Percentiles rank a stretch among this genome's conserved stretches.
Evolutionary conservation across 306 rosid species (phyloP).

Genomic region (Vigna angularis): DNA sequence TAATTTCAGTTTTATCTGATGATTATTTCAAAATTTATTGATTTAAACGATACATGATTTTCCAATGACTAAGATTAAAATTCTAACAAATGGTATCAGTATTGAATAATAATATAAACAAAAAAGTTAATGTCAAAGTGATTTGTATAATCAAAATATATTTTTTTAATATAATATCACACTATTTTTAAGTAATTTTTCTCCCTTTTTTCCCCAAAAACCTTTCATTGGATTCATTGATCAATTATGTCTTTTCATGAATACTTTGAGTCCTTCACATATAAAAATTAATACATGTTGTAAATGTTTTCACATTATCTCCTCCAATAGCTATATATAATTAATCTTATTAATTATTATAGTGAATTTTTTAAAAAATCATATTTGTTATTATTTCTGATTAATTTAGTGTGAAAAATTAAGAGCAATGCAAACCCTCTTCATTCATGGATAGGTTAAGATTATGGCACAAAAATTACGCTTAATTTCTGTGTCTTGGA

Average conservation of each 20-base stretch:
- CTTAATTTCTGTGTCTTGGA: no score
- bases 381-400: no score
- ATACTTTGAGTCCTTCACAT: background rate
- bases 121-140: conserved; percentile 22
- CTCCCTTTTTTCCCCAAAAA: background rate
- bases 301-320: no score
- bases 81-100: background rate
- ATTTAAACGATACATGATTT: no score
- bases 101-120: conserved; percentile 16
- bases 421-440: no score
- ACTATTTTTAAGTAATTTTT: background rate
- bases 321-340: no score
- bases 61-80: background rate
- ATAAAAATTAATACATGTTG: background rate
- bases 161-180: background rate
- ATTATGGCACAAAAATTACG: background rate
- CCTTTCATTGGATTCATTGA: conserved; percentile 9
- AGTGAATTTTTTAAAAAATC: no score
- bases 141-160: conserved; percentile 23
- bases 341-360: no score
- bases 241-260: conserved; percentile 35
- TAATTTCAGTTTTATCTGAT: no score
- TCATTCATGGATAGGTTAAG: background rate
- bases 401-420: no score
- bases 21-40: no score